phyloP scores from a whole-genome alignment of 2,329 filamentous ascomycete species.

The Epichloe amarillans region DNA sequence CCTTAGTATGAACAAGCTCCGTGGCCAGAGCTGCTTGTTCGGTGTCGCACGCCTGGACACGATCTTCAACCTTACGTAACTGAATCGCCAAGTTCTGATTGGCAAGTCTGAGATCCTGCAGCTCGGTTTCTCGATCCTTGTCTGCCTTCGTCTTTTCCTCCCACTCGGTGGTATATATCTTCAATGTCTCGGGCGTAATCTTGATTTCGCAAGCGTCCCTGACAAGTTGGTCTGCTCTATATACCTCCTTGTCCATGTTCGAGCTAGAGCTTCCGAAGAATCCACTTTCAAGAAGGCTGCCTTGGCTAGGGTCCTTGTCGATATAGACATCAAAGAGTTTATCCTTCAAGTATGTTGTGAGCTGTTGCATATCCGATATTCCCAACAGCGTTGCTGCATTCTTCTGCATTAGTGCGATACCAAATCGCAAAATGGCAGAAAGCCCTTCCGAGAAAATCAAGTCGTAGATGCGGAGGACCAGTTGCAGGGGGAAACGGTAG shows the following conservation, averaged over 20 bases:
- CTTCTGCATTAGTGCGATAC: conserved; percentile 91
- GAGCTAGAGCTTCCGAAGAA: conserved; percentile 91
- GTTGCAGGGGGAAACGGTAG: conserved; percentile 90
- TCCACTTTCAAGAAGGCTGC: conserved; percentile 84
- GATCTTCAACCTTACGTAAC: conserved; percentile 76
- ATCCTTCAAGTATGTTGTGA: conserved; percentile 87
- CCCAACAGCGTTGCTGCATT: conserved; percentile 65
- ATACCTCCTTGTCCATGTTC: conserved; percentile 88
- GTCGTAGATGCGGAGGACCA: conserved; percentile 94
- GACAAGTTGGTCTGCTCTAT: conserved; percentile 85
- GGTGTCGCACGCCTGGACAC: conserved; percentile 73
- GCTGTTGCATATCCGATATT: conserved; percentile 81
- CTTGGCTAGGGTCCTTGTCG: conserved; percentile 83
- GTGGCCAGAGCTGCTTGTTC: conserved; percentile 88
- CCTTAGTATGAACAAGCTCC: conserved; percentile 81
- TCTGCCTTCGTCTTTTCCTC: conserved; percentile 78
- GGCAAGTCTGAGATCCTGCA: conserved; percentile 56
- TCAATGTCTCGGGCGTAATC: conserved; percentile 70
- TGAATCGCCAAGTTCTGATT: conserved; percentile 58
- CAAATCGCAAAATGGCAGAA: conserved; percentile 86
- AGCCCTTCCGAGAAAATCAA: conserved; percentile 87
- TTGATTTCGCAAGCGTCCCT: conserved; percentile 83
- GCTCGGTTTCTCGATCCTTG: conserved; percentile 68
- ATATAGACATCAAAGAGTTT: conserved; percentile 94
- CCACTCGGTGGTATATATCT: conserved; percentile 75